phyloP scores from a whole-genome alignment of 192 early-diverging fungal genomes.

The Geranomyces michiganensis region DNA sequence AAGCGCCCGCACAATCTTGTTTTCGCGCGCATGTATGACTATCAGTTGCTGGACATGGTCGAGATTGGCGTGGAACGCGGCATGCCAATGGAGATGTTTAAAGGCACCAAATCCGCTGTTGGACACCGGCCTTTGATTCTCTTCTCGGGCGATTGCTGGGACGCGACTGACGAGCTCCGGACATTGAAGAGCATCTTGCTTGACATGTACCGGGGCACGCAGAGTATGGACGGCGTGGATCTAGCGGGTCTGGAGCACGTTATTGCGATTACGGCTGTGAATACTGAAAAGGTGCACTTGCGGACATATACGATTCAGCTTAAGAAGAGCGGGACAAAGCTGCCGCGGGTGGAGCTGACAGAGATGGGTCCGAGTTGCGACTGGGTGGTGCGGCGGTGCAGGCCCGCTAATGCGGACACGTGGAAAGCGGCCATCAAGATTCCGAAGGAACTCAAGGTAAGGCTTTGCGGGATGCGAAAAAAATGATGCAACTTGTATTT shows the following conservation, averaged over 20 bases:
- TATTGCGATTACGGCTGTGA: slow-evolving; percentile 77
- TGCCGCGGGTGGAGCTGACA: slow-evolving; percentile 87
- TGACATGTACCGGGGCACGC: slow-evolving; percentile 88
- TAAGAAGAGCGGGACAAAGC: slow-evolving; percentile 81
- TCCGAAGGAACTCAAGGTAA: slow-evolving; percentile 84
- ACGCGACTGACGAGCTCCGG: slow-evolving; percentile 65
- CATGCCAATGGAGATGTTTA: slow-evolving; percentile 72
- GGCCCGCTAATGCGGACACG: slow-evolving; percentile 73
- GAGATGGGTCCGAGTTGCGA: slow-evolving; percentile 94
- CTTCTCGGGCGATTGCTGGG: slow-evolving; percentile 89
- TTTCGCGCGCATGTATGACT: slow-evolving; percentile 89
- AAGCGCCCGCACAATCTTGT: slow-evolving; percentile 95
- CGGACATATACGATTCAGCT: slow-evolving; percentile 78
- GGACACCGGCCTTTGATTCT: slow-evolving; percentile 89
- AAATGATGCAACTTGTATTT: no score
- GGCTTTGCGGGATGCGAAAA: no score
- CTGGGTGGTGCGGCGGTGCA: slow-evolving; percentile 74
- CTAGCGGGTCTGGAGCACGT: slow-evolving; percentile 88
- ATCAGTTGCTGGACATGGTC: slow-evolving; percentile 93
- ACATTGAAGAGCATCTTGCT: slow-evolving; percentile 82
- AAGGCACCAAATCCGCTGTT: slow-evolving; percentile 61
- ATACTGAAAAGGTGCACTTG: slow-evolving; percentile 72
- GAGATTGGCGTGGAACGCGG: slow-evolving; percentile 84
- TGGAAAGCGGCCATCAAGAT: slow-evolving; percentile 82
- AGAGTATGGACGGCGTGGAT: slow-evolving; percentile 69